Evolutionary conservation across 2,329 filamentous ascomycete species (phyloP), one percentile per base, ranked within the genome.

Genomic region (Plenodomus tracheiphilus): DNA sequence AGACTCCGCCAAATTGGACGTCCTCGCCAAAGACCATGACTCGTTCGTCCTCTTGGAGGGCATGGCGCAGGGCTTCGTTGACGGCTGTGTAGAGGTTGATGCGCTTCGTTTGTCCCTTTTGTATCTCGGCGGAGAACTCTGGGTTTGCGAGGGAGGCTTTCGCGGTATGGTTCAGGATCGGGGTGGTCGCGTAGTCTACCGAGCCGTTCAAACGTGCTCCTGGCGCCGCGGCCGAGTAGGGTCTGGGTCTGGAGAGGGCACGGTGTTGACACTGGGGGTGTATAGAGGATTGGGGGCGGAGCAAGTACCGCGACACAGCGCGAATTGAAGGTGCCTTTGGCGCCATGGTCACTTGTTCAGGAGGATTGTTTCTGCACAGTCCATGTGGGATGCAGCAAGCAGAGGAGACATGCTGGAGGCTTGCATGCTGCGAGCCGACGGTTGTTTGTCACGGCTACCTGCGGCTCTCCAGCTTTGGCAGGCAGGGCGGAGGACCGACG

Each of bases 11-110:
- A 63, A 99, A 99, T 13, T 94, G 90, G 7, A 99, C 91, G 69
- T 99, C 94, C 74, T 99, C 94, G 36, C 94, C 94, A 65, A 99
- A 99, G 9, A 99, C 81, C 47, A 97, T 77, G 18, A 96, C 91
- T 16, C 87, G 85, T 56, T 96, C 90, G 63, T 97, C 92, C 30
- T 87, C 84, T 15, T 87, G 84, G 21, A 99, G 81, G 19, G 93
- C 90, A 50, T 87, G 89, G 18, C 88, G 84, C 18, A 99, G 80
- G 10, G 93, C 92, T 58, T 93, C 86, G 70, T 97, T 97, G 77
- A 99, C 85, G 42, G 94, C 87, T 71, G 96, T 91, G 76, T 94
- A 97, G 32, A 97, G 82, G 74, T 97, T 97, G 81, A 95, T 88
- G 59, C 89, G 88, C 70, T 90, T 91, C 2, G 91, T 93, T 15